Evolutionary conservation across 2,329 filamentous ascomycete genomes (phyloP), one percentile per base, ranked within the genome.

Genomic region (Pseudopithomyces maydicus): DNA sequence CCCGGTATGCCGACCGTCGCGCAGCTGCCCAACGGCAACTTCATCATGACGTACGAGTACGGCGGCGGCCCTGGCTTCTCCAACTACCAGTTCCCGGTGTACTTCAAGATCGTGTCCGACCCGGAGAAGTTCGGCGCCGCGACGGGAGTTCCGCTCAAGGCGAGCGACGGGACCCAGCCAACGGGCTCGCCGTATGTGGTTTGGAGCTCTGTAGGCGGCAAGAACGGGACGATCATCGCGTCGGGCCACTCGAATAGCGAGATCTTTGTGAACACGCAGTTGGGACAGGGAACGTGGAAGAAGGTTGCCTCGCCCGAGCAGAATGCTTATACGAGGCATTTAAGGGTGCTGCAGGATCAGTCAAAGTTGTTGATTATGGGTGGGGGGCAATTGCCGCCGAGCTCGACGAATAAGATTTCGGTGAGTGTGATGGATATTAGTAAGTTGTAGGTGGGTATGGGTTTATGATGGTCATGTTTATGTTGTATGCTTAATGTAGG

Each of bases 1-100:
- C 88, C 88, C 0, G 88, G 88, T 48, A 90, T 90, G 88, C 83
- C 88, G 1, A 85, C 83, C 0, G 79, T 90, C 8, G 79, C 82
- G 1, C 67, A 80, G 66, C 80, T 90, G 3, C 78, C 86, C 62
- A 84, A 84, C 61, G 84, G 82, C 55, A 76, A 85, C 66, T 90
- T 82, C 73, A 84, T 91, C 66, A 84, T 87, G 77, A 81, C 82
- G 6, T 89, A 89, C 71, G 88, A 90, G 70, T 86, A 84, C 61
- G 84, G 84, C 48, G 82, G 82, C 64, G 66, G 79, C 45, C 75
- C 75, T 0, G 72, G 73, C 20, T 70, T 64, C 36, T 64, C 61
- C 46, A 52, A 38, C n/a, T 74, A 75, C 69, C 69, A 72, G 7
- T 84, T 84, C 71, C 81, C 83, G 2, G 74, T 85, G 15, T 82